phyloP scores from a whole-genome alignment of 1,284 basidiomycete genomes.

The Ceratobasidium sp. region DNA sequence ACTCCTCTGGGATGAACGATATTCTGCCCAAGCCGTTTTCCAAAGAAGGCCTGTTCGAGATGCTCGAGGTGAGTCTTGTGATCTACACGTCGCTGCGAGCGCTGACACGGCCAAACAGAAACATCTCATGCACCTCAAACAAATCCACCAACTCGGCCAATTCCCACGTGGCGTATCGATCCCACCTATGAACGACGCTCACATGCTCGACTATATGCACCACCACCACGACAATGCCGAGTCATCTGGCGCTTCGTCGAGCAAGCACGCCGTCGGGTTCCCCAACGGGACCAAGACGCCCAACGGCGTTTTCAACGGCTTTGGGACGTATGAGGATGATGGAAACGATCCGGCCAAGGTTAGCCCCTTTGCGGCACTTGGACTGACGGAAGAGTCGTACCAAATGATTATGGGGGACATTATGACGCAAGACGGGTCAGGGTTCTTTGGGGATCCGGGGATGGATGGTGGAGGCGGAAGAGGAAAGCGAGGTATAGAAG shows the following conservation, averaged over 20 bases:
- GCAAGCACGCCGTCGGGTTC: slow-evolving; percentile 13
- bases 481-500: slow-evolving; percentile 23
- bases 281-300: slow-evolving; percentile 28
- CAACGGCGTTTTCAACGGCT: slow-evolving; percentile 21
- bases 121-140: slow-evolving; percentile 93
- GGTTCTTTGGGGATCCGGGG: slow-evolving; percentile 12
- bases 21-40: slow-evolving; percentile 98
- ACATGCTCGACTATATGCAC: slow-evolving; percentile 45
- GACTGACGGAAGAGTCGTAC: slow-evolving; percentile 42
- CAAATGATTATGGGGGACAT: slow-evolving; percentile 43
- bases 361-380: slow-evolving; percentile 38
- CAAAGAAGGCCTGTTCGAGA: slow-evolving; percentile 88
- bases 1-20: slow-evolving; percentile 93
- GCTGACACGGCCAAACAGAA: slow-evolving; percentile 65
- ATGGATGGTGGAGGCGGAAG: slow-evolving; percentile 14
- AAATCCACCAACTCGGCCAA: slow-evolving; percentile 84
- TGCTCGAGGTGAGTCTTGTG: slow-evolving; percentile 79
- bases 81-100: not conserved
- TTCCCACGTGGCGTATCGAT: slow-evolving; percentile 65
- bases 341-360: slow-evolving; percentile 28
- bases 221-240: slow-evolving; percentile 11
- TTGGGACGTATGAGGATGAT: slow-evolving; percentile 37
- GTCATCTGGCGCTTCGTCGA: slow-evolving; percentile 9
- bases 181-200: slow-evolving; percentile 41
- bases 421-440: slow-evolving; percentile 4